Conservation (phyloP, 2,329 filamentous ascomycete species). For the Trichoderma afroharzianum region DNA sequence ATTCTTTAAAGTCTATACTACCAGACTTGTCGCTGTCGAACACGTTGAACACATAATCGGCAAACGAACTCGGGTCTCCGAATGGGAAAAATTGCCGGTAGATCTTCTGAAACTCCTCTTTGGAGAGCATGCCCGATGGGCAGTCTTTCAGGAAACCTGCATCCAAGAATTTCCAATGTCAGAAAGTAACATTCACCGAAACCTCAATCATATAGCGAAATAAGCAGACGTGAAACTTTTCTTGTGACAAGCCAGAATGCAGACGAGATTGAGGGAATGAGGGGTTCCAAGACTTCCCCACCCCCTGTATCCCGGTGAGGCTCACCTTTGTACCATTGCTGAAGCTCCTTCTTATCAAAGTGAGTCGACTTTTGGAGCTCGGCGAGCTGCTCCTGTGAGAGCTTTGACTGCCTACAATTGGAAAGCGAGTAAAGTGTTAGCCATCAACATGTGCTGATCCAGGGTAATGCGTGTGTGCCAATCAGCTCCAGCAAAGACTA, state of each 20-base stretch:
- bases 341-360: constrained; percentile 99
- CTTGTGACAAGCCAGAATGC: not conserved
- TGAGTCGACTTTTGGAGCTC: constrained; percentile 96
- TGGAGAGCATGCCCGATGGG: constrained; percentile 92
- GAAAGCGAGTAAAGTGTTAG: not conserved
- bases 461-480: not conserved
- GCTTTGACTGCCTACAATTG: constrained; percentile 81
- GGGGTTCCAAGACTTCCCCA: not conserved
- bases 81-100: constrained; percentile 99
- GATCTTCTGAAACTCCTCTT: constrained; percentile 99
- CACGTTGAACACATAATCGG: constrained; percentile 98
- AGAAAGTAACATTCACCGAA: not conserved
- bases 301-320: not conserved
- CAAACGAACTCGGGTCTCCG: constrained; percentile 93
- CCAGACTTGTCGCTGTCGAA: constrained; percentile 97
- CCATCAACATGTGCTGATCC: not conserved
- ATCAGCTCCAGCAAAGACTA: not conserved
- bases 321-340: constrained; percentile 99
- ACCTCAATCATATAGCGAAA: not conserved
- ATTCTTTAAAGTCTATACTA: constrained; percentile 99
- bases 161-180: not conserved
- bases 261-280: not conserved
- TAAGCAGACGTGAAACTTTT: not conserved
- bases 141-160: constrained; percentile 97
- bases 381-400: constrained; percentile 90